Base-by-base conservation (phyloP, 129 eudicot species). In the Glebionis coronaria region DNA sequence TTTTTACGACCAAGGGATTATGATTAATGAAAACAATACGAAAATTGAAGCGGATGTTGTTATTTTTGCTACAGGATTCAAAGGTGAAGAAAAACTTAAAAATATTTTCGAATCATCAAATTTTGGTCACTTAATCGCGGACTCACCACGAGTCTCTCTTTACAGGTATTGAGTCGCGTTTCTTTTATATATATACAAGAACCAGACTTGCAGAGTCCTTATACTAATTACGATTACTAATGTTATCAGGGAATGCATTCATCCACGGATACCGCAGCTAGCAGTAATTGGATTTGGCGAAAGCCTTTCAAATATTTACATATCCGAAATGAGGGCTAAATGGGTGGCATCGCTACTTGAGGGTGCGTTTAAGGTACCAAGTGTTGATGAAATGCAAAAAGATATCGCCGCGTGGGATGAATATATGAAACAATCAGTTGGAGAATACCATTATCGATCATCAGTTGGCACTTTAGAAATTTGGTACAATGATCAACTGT, bases 401-500 rank as follows among this genome's bases (percentile, higher is more conserved):
- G 82, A 90, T 18, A 51, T 86, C 4, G 28, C 12, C 49, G 54
- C 29, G 51, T 90, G 97, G 95, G 97, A 86, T 1, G 61, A 50
- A 27, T 82, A 72, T 70, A 77, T 81, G 86, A 84, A 80, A 78
- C 44, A 47, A 38, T 67, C 82, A 55, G 27, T 79, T 3, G 87
- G 79, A 9, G 78, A 79, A 44, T 75, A 83, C 49, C 78, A 73
- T 67, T 60, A 74, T 49, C 76, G 82, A 38, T 72, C 83, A 4
- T 78, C 85, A 27, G 44, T 88, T 70, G 84, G 74, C n/a, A 80
- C 74, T 3, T 35, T 80, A 0, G 84, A 82, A 14, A 82, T 88
- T 47, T 88, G 91, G 91, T 80, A 85, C 69, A 85, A 88, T 45
- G 91, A 88, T 74, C 86, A 82, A 45, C 35, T 88, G 51, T 87